Base-by-base conservation (phyloP, 2,329 filamentous ascomycete species). In the Fusarium bulbicola region DNA sequence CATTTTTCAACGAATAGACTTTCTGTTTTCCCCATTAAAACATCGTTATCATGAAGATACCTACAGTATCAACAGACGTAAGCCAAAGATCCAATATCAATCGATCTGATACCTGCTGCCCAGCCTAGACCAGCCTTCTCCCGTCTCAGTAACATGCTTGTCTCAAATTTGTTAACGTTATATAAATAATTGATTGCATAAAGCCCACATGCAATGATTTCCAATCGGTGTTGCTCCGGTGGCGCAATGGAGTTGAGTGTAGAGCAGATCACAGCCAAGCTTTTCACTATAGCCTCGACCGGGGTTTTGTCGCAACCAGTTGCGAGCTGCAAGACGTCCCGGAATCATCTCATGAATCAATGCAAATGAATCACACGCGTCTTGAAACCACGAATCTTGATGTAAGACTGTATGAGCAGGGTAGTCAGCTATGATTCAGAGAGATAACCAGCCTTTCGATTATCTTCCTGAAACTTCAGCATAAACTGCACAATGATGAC, bases 181-280 rank as follows among this genome's bases (percentile, higher is more conserved):
- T 24, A 36, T 42, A 8, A 30, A 32, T 39, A 43, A 64, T 57
- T 43, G 30, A 52, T 49, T 49, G 59, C 66, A 69, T 42, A 28
- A 64, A 68, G 30, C 26, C 42, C 32, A 54, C 20, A 21, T 63
- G 32, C 52, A 37, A 34, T 56, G 18, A 34, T 28, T 59, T 30
- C 42, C 40, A 46, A 24, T 45, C 18, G 34, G 32, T n/a, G 26
- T 30, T 45, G n/a, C 57, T 39, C 32, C 64, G 65, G 46, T 69
- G 43, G 34, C 58, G 26, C 50, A 69, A 46, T 28, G 10, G 26
- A 28, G 30, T 24, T 14, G 26, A 37, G 21, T 20, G 12, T 20
- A 57, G n/a, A 46, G 50, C 34, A 52, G 66, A 64, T 69, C 66
- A 63, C 32, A 21, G 57, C 34, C 45, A 45, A 58, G 30, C 42